These are phyloP conservation scores for Magnaporthiopsis rhizophila DNA, from an alignment of 2,329 filamentous ascomycete species.

Conservation along the genomic window DNA sequence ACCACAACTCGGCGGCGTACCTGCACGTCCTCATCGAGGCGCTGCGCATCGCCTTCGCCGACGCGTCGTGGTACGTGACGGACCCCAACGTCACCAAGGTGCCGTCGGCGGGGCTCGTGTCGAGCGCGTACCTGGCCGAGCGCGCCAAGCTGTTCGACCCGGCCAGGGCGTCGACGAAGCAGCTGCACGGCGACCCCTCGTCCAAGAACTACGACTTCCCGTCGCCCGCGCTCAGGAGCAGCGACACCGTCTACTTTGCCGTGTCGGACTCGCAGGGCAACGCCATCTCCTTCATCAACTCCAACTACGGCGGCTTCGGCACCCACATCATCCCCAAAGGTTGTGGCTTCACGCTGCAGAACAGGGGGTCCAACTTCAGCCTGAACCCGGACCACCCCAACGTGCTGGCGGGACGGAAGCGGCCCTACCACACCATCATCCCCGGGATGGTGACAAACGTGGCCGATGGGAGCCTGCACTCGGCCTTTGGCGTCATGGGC, in stretches of 20 bases:
- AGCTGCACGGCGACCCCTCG: conserved; percentile 56
- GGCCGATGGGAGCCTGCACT: conserved; percentile 64
- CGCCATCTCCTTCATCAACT: conserved; percentile 91
- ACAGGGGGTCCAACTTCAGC: conserved; percentile 79
- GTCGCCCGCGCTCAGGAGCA: conserved; percentile 36
- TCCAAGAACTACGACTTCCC: conserved; percentile 20
- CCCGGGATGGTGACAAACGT: conserved; percentile 77
- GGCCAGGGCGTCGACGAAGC: conserved; percentile 52
- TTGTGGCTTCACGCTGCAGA: conserved; percentile 87
- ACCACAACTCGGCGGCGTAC: conserved; percentile 73
- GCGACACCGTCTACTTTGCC: conserved; percentile 90
- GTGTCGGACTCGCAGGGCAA: conserved; percentile 77
- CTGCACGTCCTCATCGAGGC: conserved; percentile 81
- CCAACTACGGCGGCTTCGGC: conserved; percentile 80
- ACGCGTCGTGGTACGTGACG: conserved; percentile 80
- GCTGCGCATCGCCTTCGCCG: conserved; percentile 83
- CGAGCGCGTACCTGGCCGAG: conserved; percentile 61
- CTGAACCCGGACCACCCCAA: conserved; percentile 69
- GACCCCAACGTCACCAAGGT: conserved; percentile 60
- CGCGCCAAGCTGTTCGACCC: conserved; percentile 52
- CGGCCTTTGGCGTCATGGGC: conserved; percentile 90
- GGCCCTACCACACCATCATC: conserved; percentile 96
- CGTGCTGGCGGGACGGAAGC: conserved; percentile 65
- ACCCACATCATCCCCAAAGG: conserved; percentile 76
- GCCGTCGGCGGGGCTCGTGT: conserved; percentile 58